Conservation (phyloP, 192 early-diverging fungal species). For the Coemansia sp. region DNA sequence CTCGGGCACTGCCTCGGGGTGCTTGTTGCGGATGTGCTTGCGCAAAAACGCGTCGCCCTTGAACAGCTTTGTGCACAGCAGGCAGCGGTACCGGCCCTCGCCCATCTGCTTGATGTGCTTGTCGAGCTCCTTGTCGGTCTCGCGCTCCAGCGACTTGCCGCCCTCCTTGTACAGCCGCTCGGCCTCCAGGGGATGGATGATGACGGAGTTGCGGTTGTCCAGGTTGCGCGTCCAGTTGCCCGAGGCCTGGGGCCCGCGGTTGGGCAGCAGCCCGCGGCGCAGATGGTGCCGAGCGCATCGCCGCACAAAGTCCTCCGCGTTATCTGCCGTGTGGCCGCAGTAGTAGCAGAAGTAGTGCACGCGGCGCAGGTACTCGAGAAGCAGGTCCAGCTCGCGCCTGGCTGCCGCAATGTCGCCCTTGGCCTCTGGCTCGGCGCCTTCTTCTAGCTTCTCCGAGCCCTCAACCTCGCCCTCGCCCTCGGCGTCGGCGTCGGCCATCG, state of each 20-base stretch:
- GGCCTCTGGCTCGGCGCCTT: conserved; percentile 11
- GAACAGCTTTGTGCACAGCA: conserved; percentile 90
- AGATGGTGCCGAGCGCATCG: conserved; percentile 65
- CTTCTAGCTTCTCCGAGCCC: conserved; percentile 3
- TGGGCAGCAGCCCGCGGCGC: conserved; percentile 37
- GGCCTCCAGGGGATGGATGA: conserved; percentile 52
- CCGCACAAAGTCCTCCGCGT: conserved; percentile 79
- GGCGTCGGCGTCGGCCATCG: conserved; percentile 17
- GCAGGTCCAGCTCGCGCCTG: conserved; percentile 66
- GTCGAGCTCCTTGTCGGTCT: conserved; percentile 43
- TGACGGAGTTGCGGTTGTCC: conserved; percentile 55
- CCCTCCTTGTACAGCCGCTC: conserved; percentile 53
- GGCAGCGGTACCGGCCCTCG: conserved; percentile 86
- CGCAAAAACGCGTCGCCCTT: conserved; percentile 88
- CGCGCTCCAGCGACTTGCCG: conserved; percentile 52
- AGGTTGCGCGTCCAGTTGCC: conserved; percentile 48
- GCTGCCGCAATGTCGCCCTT: conserved; percentile 21
- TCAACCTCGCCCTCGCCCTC: conserved; percentile 8
- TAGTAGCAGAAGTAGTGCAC: conserved; percentile 98
- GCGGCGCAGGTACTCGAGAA: conserved; percentile 79
- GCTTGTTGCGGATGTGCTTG: conserved; percentile 92
- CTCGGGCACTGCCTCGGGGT: conserved; percentile 64
- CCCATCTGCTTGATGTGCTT: conserved; percentile 54
- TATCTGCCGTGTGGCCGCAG: conserved; percentile 78
- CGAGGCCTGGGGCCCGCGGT: conserved; percentile 37